phyloP scores from a whole-genome alignment of 768 basidiomycete genomes.

The Lactarius sp. region DNA sequence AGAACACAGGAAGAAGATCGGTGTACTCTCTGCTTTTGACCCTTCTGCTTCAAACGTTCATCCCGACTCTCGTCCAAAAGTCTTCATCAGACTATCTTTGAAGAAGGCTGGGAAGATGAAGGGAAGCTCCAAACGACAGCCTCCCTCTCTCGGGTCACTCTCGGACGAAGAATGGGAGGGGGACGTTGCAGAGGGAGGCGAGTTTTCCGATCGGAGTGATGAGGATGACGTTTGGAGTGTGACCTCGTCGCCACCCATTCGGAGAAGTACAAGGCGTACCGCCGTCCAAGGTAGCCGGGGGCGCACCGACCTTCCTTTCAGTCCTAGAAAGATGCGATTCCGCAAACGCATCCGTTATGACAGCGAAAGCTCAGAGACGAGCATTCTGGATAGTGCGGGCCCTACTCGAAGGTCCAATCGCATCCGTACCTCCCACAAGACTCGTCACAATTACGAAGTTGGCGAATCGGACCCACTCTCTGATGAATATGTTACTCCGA shows the following conservation, averaged over 20 bases:
- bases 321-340: constrained; percentile 57
- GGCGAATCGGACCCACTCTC: constrained; percentile 8
- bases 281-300: constrained; percentile 15
- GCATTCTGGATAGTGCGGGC: constrained; percentile 19
- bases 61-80: constrained; percentile 50
- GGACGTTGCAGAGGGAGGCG: constrained; percentile 25
- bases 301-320: constrained; percentile 52
- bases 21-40: constrained; percentile 50
- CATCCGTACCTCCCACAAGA: constrained; percentile 36
- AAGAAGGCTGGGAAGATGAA: constrained; percentile 19
- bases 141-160: constrained; percentile 24
- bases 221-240: constrained; percentile 19
- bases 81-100: constrained; percentile 32
- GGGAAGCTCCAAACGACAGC: not conserved
- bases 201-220: constrained; percentile 19
- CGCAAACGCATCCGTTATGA: constrained; percentile 36
- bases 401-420: constrained; percentile 48
- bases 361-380: constrained; percentile 34
- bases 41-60: constrained; percentile 56
- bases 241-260: constrained; percentile 2
- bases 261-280: constrained; percentile 24
- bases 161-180: constrained; percentile 35
- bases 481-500: constrained; percentile 29
- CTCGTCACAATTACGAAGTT: constrained; percentile 33
- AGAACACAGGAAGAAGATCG: constrained; percentile 45